phyloP scores from a whole-genome alignment of 306 rosid genomes.

The Castanospermum australe region DNA sequence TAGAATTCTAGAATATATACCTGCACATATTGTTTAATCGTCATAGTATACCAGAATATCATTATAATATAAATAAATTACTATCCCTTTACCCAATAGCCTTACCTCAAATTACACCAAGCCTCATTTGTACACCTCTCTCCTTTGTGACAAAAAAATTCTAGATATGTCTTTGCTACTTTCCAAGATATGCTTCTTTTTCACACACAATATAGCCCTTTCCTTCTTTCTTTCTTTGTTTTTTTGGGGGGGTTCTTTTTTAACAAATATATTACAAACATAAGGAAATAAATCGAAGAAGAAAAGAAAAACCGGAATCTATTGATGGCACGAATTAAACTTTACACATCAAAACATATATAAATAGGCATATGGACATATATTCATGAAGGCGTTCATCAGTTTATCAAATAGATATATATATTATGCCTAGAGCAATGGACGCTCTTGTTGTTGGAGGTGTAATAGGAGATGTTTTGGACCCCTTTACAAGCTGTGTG shows the following conservation, averaged over 20 bases:
- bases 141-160: no score
- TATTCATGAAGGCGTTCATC: background rate
- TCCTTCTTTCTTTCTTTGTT: background rate
- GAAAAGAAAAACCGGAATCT: background rate
- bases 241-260: no score
- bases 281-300: background rate
- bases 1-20: no score
- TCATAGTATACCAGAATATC: no score
- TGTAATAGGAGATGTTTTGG: conserved; percentile 29
- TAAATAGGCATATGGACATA: background rate
- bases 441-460: conserved; percentile 25
- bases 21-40: no score
- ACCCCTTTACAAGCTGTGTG: conserved; percentile 10
- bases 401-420: background rate
- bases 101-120: no score
- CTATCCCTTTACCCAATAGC: no score
- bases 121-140: no score
- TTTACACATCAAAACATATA: background rate
- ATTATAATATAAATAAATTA: no score
- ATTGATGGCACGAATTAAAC: background rate
- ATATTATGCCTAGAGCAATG: background rate
- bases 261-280: background rate
- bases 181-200: no score
- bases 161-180: no score
- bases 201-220: background rate